Base-by-base conservation (phyloP, 108 stramenopile species). In the Stephanodiscus minutulus region DNA sequence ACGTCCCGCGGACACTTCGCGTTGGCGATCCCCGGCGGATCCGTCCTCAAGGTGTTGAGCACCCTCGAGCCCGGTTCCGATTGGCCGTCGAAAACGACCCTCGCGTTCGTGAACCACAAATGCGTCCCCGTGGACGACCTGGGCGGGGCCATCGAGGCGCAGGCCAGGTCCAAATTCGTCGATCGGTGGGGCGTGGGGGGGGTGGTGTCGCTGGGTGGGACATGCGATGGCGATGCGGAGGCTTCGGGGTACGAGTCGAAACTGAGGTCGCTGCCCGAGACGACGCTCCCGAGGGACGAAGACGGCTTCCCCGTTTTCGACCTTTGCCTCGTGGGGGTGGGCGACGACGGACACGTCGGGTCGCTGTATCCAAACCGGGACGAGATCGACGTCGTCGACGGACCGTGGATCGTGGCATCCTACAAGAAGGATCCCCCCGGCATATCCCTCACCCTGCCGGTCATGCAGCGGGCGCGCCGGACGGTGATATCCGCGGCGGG, bases 41-140 rank as follows among this genome's bases (percentile, higher is more conserved):
- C 84, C 10, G 83, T 94, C 7, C 66, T 94, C 53, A 89, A 88
- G 66, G 86, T 94, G 64, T 70, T 94, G n/a, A 68, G 70, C 17
- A 54, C 69, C 3, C 35, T 75, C 2, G 59, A 76, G 8, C 62
- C 71, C 7, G 39, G 66, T 12, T 62, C 22, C 28, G 85, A 84
- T 57, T 92, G 91, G 91, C 80, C 77, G 6, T 33, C 66, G 4
- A 76, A 84, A 24, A 90, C 87, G 22, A 87, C 82, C 0, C 20
- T 91, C 21, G 88, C 86, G 53, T 94, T 88, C 66, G 92, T 94
- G 44, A 94, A 94, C 76, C 92, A 94, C 66, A 94, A 94, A 47
- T 91, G 90, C 46, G 92, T 91, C 0, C 59, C 76, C 11, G 76
- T 87, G 25, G 81, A 82, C 33, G 90, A 94, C 77, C 57, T 66